Conservation (phyloP, 768 basidiomycete species). For the Mycena rebaudengoi region DNA sequence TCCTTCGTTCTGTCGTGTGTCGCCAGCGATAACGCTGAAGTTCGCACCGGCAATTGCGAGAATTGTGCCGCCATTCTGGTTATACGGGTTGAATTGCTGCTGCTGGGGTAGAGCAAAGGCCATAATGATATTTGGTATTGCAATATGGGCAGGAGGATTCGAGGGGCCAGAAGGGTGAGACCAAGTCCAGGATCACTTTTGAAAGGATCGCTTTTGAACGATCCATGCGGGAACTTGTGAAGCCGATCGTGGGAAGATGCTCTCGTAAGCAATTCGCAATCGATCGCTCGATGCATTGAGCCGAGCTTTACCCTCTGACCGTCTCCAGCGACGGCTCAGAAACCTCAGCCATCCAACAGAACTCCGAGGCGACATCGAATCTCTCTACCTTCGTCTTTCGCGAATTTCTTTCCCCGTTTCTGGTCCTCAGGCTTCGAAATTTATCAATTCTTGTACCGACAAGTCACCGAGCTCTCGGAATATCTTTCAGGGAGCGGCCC, state of each 20-base stretch:
- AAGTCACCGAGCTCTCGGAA: too few species aligned
- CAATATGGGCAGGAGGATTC: not conserved
- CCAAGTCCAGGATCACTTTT: not conserved
- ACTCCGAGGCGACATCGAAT: too few species aligned
- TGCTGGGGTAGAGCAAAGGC: conserved; percentile 36
- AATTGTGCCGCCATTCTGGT: conserved; percentile 79
- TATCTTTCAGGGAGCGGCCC: too few species aligned
- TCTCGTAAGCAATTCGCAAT: not conserved
- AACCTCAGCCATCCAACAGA: too few species aligned
- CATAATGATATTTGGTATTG: not conserved
- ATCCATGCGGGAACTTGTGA: conserved; percentile 1
- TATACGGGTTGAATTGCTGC: conserved; percentile 68
- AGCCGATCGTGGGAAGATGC: not conserved
- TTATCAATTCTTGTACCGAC: too few species aligned
- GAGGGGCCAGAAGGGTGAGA: not conserved
- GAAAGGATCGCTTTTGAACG: conserved; percentile 16
- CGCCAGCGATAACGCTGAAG: conserved; percentile 79
- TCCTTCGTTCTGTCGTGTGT: conserved; percentile 80
- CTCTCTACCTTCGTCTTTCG: too few species aligned
- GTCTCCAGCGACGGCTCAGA: conserved; percentile 19
- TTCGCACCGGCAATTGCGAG: conserved; percentile 78
- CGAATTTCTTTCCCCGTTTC: too few species aligned
- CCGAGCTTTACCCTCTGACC: conserved; percentile 25
- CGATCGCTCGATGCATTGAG: conserved; percentile 16
- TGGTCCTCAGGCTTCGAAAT: too few species aligned